Percentiles rank a stretch among this genome's conserved stretches.
Evolutionary conservation across 768 basidiomycete genomes (phyloP).

Genomic region (Trametes elegans): DNA sequence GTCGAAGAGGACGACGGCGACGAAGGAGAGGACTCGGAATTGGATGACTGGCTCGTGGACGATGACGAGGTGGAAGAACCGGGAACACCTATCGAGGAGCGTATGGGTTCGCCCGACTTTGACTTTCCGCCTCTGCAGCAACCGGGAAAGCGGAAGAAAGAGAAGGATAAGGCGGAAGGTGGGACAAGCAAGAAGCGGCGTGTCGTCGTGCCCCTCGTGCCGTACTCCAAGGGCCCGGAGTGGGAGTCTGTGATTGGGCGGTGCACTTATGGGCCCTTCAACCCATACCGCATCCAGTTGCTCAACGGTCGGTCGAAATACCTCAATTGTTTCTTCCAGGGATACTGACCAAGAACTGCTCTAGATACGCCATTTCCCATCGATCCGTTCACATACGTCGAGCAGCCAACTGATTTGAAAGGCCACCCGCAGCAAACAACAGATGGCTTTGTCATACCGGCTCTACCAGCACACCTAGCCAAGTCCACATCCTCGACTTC

Average conservation of each 20-base stretch:
- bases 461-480: constrained; percentile 23
- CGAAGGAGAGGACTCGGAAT: constrained; percentile 70
- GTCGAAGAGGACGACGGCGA: constrained; percentile 66
- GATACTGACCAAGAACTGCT: background rate
- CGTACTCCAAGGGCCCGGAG: constrained; percentile 78
- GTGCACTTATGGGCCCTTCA: constrained; percentile 69
- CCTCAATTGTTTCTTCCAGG: background rate
- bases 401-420: constrained; percentile 40
- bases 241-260: constrained; percentile 72
- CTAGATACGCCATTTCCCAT: constrained; percentile 71
- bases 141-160: constrained; percentile 63
- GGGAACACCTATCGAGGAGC: constrained; percentile 40
- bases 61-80: constrained; percentile 57
- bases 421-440: constrained; percentile 23
- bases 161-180: constrained; percentile 35
- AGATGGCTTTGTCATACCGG: constrained; percentile 44
- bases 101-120: constrained; percentile 33
- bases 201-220: constrained; percentile 73
- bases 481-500: constrained; percentile 3
- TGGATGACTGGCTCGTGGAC: constrained; percentile 78
- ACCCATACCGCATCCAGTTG: constrained; percentile 71
- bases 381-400: constrained; percentile 76
- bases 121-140: constrained; percentile 17
- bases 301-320: constrained; percentile 73
- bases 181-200: constrained; percentile 68